phyloP scores from a whole-genome alignment of 306 rosid species.

The Pyrus bretschneideri region DNA sequence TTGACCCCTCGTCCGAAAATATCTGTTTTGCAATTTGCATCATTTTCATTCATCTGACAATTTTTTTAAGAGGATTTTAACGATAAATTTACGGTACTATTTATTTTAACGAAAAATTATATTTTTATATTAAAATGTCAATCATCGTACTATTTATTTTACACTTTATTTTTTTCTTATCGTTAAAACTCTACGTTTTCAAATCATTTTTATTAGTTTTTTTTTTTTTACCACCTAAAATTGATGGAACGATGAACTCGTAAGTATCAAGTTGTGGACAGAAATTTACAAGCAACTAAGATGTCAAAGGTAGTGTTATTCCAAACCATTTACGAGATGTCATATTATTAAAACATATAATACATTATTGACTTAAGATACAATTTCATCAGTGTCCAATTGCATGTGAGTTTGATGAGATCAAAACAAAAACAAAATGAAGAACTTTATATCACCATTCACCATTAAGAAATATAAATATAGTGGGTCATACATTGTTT shows the following conservation, averaged over 20 bases:
- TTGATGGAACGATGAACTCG: neutral
- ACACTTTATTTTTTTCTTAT: too few relatives aligned
- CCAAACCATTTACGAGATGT: too few relatives aligned
- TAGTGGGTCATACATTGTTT: neutral
- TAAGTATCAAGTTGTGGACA: neutral
- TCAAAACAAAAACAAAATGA: neutral
- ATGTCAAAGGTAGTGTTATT: too few relatives aligned
- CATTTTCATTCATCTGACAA: neutral
- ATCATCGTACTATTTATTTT: too few relatives aligned
- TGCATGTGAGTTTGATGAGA: neutral
- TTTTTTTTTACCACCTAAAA: neutral
- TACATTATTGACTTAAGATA: too few relatives aligned
- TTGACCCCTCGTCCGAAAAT: neutral
- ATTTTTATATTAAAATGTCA: too few relatives aligned
- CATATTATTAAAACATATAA: too few relatives aligned
- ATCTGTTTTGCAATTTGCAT: neutral
- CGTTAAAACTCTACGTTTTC: too few relatives aligned
- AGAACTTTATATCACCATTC: neutral
- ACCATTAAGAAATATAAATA: neutral
- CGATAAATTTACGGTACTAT: accelerated
- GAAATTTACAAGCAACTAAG: neutral
- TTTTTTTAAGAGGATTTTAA: neutral
- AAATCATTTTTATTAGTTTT: too few relatives aligned
- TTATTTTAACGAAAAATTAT: too few relatives aligned
- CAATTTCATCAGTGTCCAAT: too few relatives aligned